Conservation (phyloP, 164 flowering plant genomes). For the Brasenia schreberi region DNA sequence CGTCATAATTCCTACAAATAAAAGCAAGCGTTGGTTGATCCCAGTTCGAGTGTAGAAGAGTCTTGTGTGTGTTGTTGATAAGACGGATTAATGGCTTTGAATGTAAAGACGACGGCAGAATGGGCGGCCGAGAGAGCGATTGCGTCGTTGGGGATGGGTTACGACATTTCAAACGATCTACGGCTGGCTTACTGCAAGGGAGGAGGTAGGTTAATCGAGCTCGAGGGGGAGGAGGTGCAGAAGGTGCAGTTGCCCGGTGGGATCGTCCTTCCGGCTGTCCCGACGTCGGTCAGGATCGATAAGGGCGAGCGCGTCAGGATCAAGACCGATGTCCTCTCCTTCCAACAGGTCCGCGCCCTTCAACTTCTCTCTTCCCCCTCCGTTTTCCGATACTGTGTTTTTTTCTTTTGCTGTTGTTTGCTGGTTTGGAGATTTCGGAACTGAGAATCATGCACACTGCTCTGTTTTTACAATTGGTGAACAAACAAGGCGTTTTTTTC, state of each 20-base stretch:
- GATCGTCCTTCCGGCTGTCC: constrained; percentile 46
- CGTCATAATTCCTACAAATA: too few species aligned
- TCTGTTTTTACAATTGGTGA: too few species aligned
- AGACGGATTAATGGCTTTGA: too few species aligned
- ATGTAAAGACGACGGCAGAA: constrained; percentile 21
- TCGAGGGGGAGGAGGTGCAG: constrained; percentile 13
- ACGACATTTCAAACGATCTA: constrained; percentile 46
- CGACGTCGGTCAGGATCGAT: constrained; percentile 55
- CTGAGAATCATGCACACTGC: too few species aligned
- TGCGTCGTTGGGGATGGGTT: constrained; percentile 58
- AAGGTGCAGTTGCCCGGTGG: constrained; percentile 49
- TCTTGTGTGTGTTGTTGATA: too few species aligned
- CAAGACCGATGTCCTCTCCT: constrained; percentile 67
- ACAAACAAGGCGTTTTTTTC: too few species aligned
- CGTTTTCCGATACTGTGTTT: too few species aligned
- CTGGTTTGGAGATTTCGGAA: too few species aligned
- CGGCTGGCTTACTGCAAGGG: constrained; percentile 46
- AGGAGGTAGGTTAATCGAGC: constrained; percentile 45
- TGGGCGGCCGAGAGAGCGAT: constrained; percentile 75
- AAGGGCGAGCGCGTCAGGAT: constrained; percentile 87
- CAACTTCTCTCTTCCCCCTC: too few species aligned
- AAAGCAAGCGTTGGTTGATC: too few species aligned
- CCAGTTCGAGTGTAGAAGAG: too few species aligned
- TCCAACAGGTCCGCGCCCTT: constrained; percentile 47
- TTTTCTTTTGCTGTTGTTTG: too few species aligned